These are phyloP conservation scores for Arabidopsis hybrid DNA, from an alignment of 441 rosid species.

Conservation along the genomic window DNA sequence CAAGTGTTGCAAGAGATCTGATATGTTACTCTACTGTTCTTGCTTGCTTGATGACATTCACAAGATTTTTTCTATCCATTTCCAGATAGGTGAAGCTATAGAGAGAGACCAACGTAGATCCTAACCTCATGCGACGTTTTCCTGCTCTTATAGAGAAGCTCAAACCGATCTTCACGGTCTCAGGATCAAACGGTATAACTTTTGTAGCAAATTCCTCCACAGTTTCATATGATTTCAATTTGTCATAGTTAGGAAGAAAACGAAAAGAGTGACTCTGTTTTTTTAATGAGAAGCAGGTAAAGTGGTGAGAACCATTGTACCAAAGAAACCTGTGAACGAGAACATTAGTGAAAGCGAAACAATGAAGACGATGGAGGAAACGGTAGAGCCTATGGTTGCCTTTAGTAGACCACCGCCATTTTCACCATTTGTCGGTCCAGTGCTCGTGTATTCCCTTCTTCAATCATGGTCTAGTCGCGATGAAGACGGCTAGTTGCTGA, in stretches of 20 bases:
- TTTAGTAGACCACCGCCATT: constrained; percentile 68
- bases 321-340: constrained; percentile 44
- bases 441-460: constrained; percentile 59
- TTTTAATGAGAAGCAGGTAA: constrained; percentile 29
- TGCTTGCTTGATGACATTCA: background rate
- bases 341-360: constrained; percentile 29
- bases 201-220: background rate
- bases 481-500: constrained; percentile 51
- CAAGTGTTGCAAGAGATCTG: background rate
- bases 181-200: constrained; percentile 50
- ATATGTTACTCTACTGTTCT: background rate
- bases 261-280: background rate
- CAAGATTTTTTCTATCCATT: background rate
- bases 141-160: constrained; percentile 39
- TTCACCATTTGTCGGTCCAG: constrained; percentile 59
- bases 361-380: constrained; percentile 36
- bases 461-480: constrained; percentile 57
- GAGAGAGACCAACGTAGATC: constrained; percentile 2
- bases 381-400: constrained; percentile 57
- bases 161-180: constrained; percentile 40
- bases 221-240: background rate
- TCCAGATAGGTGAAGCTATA: constrained; percentile 23
- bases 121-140: constrained; percentile 32
- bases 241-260: background rate
- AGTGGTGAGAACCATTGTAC: constrained; percentile 51